Evolutionary conservation across 2,329 filamentous ascomycete genomes (phyloP).

Genomic region (Pseudogymnoascus sp.): DNA sequence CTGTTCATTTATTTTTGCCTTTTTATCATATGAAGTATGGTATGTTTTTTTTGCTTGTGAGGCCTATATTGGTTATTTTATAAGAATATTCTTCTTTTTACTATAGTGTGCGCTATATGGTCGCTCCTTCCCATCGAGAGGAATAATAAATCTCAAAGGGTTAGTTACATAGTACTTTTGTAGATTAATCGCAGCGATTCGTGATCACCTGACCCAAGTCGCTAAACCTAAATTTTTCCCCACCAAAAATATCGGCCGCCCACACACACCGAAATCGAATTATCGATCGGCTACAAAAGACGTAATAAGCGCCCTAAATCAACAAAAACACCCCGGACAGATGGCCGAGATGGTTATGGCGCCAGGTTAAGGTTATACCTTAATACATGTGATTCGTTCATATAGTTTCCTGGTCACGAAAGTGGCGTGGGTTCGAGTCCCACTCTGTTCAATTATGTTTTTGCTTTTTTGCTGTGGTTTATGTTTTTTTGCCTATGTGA

Average conservation of each 20-base stretch:
- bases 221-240: neutral
- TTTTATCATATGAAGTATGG: no score
- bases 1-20: slow-evolving; percentile 23
- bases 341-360: slow-evolving; percentile 6
- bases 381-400: slow-evolving; percentile 7
- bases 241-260: neutral
- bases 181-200: no score
- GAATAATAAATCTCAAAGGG: neutral
- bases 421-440: slow-evolving; percentile 35
- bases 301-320: neutral
- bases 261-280: neutral
- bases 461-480: neutral
- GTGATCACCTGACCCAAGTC: neutral
- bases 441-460: slow-evolving; percentile 28
- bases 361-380: slow-evolving; percentile 10
- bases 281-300: neutral
- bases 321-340: neutral
- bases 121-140: neutral
- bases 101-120: neutral
- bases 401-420: slow-evolving; percentile 31
- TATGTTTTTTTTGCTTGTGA: neutral
- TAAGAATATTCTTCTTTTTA: no score
- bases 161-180: no score
- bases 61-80: no score
- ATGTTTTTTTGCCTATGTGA: no score